Conservation (phyloP, 169 alveolate species). For the Ichthyophthirius multifiliis region DNA sequence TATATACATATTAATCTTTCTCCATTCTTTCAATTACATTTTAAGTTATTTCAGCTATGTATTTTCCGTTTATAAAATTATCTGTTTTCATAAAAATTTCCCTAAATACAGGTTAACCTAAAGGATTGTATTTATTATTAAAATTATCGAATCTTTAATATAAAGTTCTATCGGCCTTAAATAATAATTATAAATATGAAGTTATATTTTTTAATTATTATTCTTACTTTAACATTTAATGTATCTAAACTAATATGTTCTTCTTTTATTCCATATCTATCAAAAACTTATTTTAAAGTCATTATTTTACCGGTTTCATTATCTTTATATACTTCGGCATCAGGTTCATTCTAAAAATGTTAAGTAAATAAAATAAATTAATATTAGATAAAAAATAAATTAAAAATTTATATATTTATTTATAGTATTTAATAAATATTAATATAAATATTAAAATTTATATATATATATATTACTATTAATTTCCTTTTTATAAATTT, state of each 20-base stretch:
- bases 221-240: conserved; percentile 2
- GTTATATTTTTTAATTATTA: not conserved
- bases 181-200: not conserved
- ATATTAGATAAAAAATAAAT: too few relatives aligned
- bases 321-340: conserved; percentile 60
- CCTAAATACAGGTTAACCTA: conserved; percentile 85
- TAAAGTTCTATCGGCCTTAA: conserved; percentile 86
- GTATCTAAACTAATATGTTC: conserved; percentile 72
- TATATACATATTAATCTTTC: conserved; percentile 79
- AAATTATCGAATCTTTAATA: conserved; percentile 92
- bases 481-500: conserved; percentile 78
- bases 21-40: conserved; percentile 87
- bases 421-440: too few relatives aligned
- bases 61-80: conserved; percentile 83
- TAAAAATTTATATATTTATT: too few relatives aligned
- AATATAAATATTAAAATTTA: not conserved
- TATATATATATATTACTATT: not conserved
- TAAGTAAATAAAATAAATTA: too few relatives aligned
- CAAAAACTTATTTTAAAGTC: conserved; percentile 72
- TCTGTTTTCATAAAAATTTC: conserved; percentile 90
- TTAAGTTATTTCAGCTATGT: conserved; percentile 88
- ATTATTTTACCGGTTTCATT: conserved; percentile 49
- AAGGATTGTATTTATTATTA: conserved; percentile 89
- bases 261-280: conserved; percentile 62
- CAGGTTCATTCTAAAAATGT: conserved; percentile 62